phyloP scores from a whole-genome alignment of 768 basidiomycete species.

The Phanerodontia chrysosporium region DNA sequence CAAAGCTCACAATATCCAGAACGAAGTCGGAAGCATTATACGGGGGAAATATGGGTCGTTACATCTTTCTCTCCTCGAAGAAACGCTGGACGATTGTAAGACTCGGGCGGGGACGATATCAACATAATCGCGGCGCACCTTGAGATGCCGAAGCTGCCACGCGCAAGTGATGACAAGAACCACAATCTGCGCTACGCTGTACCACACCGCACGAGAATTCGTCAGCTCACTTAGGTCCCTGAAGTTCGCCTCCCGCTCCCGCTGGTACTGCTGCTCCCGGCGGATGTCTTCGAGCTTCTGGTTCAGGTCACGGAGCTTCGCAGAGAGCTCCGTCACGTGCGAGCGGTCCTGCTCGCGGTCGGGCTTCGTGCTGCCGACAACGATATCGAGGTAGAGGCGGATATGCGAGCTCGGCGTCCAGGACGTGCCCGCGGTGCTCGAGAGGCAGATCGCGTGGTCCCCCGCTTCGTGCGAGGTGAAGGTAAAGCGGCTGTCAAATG shows the following conservation, averaged over 20 bases:
- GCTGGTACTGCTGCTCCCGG: slow-evolving; percentile 95
- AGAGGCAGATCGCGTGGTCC: slow-evolving; percentile 96
- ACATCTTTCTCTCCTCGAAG: slow-evolving; percentile 83
- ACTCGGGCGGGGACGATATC: slow-evolving; percentile 20
- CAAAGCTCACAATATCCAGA: not conserved
- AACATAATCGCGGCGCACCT: slow-evolving; percentile 38
- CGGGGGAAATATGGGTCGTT: slow-evolving; percentile 33
- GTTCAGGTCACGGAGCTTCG: slow-evolving; percentile 89
- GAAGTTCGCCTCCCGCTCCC: slow-evolving; percentile 91
- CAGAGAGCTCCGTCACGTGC: slow-evolving; percentile 77
- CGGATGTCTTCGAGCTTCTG: slow-evolving; percentile 89
- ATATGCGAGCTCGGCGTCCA: slow-evolving; percentile 86
- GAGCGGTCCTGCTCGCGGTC: slow-evolving; percentile 85
- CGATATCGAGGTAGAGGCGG: slow-evolving; percentile 90
- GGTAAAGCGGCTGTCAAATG: slow-evolving; percentile 88
- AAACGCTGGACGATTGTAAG: slow-evolving; percentile 48
- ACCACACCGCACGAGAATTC: slow-evolving; percentile 94
- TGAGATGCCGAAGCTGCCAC: slow-evolving; percentile 93
- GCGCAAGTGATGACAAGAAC: slow-evolving; percentile 81
- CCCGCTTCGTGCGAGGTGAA: slow-evolving; percentile 97
- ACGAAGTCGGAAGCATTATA: not conserved
- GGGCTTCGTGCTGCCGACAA: slow-evolving; percentile 82
- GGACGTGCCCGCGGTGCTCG: slow-evolving; percentile 80
- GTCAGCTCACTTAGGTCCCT: slow-evolving; percentile 84
- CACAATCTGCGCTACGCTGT: slow-evolving; percentile 82